Base-by-base conservation (phyloP, 805 yeast species). In the Hanseniaspora mollemarum region DNA sequence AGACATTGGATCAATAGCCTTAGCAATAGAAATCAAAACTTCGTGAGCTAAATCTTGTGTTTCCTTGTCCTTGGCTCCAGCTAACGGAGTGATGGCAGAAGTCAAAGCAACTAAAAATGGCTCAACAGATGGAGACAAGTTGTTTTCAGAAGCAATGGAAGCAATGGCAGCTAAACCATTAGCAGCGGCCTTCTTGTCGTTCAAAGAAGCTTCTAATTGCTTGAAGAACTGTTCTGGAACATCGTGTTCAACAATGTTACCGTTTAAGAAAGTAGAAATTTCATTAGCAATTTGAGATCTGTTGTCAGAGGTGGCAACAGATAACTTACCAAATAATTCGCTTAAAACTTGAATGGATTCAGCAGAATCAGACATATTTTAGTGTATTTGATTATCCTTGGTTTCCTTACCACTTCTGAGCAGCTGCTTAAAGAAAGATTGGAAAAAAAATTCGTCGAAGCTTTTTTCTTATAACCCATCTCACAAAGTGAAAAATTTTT, bases 211-310 rank as follows among this genome's bases (percentile, higher is more conserved):
- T 67, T 76, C 73, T 68, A 92, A 78, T 68, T 82, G 78, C 57
- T 70, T 71, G 71, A 90, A 86, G 78, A 90, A 87, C 64, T 78
- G 80, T 64, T 73, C 81, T 64, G 99, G 97, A 60, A 87, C 92
- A 73, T 90, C 97, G 72, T 92, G 97, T 76, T 92, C 98, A 69
- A 90, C 88, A 73, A 88, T 87, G 67, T 90, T 85, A 61, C 96
- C 94, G 74, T 90, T 90, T 71, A 92, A 78, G 77, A 92, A 88
- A 56, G 92, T 77, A 59, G 97, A 79, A 63, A 92, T 85, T 68
- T 85, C 86, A 63, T 83, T 69, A 66, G 96, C 92, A 68, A 94
- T 88, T 67, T 77, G 80, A 56, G 78, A 80, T 70, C 88, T 80
- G 67, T 80, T 81, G 64, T 87, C 96, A 54, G 81, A 70, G 61